phyloP scores from a whole-genome alignment of 78 protist species.

The Guillardia theta region DNA sequence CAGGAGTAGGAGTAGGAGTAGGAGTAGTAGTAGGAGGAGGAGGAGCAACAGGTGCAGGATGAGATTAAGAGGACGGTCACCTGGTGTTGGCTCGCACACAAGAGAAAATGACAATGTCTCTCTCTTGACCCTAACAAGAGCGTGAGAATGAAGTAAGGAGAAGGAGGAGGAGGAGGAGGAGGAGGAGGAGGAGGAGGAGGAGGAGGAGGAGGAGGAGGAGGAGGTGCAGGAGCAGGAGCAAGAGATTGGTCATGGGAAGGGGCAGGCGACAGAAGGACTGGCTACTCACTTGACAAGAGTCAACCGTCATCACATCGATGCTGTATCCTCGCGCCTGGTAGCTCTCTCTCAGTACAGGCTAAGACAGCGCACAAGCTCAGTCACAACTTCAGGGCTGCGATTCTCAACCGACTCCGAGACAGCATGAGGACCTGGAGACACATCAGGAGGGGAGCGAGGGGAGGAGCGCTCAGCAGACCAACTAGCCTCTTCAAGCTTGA shows the following conservation, averaged over 20 bases:
- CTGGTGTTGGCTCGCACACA: too few species aligned
- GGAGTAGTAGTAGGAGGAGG: too few species aligned
- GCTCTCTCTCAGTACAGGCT: not conserved
- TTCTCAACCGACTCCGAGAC: not conserved
- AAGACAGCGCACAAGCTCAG: not conserved
- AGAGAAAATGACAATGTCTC: too few species aligned
- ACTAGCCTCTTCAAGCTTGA: too few species aligned
- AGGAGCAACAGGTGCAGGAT: too few species aligned
- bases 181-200: not conserved
- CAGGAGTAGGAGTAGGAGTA: too few species aligned
- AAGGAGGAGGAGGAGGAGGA: not conserved
- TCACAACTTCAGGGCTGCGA: not conserved
- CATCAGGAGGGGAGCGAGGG: not conserved
- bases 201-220: not conserved
- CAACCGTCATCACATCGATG: slow-evolving; percentile 62
- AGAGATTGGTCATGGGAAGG: too few species aligned
- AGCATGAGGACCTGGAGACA: not conserved
- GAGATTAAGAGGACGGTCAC: too few species aligned
- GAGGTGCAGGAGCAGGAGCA: too few species aligned
- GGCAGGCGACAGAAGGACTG: too few species aligned
- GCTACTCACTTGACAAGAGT: slow-evolving; percentile 62
- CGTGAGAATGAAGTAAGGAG: not conserved
- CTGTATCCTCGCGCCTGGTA: not conserved
- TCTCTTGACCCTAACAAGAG: not conserved
- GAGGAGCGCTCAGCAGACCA: not conserved